Evolutionary conservation across 495 filamentous ascomycete genomes (phyloP).

Genomic region (Staphylotrichum longicolle): DNA sequence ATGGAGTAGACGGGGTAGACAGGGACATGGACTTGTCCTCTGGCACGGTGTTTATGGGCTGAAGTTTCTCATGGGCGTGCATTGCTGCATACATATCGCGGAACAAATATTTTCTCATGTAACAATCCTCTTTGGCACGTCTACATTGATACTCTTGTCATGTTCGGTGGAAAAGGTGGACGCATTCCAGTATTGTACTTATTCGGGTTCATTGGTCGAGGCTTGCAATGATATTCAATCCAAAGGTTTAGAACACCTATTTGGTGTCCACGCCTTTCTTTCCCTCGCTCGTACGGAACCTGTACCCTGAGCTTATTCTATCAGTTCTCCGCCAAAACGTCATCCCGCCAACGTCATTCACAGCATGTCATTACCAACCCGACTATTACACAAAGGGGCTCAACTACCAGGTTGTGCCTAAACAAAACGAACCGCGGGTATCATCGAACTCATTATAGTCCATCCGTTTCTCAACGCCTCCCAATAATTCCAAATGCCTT

Average conservation of each 20-base stretch:
- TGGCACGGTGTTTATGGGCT: not conserved
- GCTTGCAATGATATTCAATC: too few relatives aligned
- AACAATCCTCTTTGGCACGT: conserved; percentile 1
- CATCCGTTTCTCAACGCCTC: conserved; percentile 15
- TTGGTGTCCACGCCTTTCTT: too few relatives aligned
- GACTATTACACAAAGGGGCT: not conserved
- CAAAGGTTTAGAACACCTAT: too few relatives aligned
- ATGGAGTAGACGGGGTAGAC: not conserved
- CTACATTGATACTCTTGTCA: not conserved
- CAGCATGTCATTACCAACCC: conserved; percentile 2
- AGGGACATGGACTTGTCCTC: too few relatives aligned
- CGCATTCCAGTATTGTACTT: not conserved
- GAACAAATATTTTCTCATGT: not conserved
- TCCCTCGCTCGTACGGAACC: too few relatives aligned
- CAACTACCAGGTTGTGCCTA: not conserved
- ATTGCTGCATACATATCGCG: conserved; percentile 1
- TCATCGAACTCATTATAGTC: conserved; percentile 11
- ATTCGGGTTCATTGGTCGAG: too few relatives aligned
- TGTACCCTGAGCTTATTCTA: too few relatives aligned
- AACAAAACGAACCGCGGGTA: conserved; percentile 10
- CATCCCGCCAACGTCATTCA: not conserved
- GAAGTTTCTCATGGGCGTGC: not conserved
- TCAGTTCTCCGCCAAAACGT: too few relatives aligned
- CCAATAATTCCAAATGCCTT: not conserved
- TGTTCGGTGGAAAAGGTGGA: not conserved